Evolutionary conservation across 257 asterid genomes (phyloP), one percentile per base, ranked within the genome.

Genomic region (Voacanga thouarsii): DNA sequence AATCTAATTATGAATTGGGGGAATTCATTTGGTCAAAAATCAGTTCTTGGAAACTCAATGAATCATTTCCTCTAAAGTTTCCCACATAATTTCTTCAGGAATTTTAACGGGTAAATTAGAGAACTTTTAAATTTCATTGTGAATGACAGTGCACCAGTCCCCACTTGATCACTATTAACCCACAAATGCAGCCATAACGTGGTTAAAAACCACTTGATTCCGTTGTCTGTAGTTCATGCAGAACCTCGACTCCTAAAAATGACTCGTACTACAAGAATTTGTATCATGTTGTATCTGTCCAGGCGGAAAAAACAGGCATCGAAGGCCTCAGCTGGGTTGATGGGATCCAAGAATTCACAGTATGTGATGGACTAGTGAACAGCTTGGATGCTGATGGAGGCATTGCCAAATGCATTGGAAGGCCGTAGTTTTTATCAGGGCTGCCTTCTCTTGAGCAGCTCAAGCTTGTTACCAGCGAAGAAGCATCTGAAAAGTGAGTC

Each of bases 261-360:
- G 9, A 49, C 55, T 14, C 55, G 55, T 9, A 49, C 55, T 49
- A 49, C 16, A 7, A 18, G 1, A 24, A 37, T 44, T 73, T 26
- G 18, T 14, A 81, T 71, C 79, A 92, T 60, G 89, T 89, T 26
- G 94, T 85, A 87, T 95, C 98, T 26, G 95, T 78, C 99, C 99
- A 92, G n/a, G 96, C 91, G 24, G 99, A 88, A 73, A 90, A 95
- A 41, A 91, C 88, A 11, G 99, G 97, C 75, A 85, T 89, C 51
- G 85, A 92, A 68, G 96, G 82, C 94, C 95, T 88, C 67, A 92
- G 80, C 81, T 82, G 95, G 41, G 88, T 84, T 24, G 92, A 60
- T 26, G 89, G 88, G 75, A 87, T 79, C 97, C 97, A 94, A 15
- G 93, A 79, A 39, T 82, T 76, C 14, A 80, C 71, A 0, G 75